These are phyloP conservation scores for Amauroascus niger DNA, from an alignment of 2,329 filamentous ascomycete genomes.

Conservation along the genomic window DNA sequence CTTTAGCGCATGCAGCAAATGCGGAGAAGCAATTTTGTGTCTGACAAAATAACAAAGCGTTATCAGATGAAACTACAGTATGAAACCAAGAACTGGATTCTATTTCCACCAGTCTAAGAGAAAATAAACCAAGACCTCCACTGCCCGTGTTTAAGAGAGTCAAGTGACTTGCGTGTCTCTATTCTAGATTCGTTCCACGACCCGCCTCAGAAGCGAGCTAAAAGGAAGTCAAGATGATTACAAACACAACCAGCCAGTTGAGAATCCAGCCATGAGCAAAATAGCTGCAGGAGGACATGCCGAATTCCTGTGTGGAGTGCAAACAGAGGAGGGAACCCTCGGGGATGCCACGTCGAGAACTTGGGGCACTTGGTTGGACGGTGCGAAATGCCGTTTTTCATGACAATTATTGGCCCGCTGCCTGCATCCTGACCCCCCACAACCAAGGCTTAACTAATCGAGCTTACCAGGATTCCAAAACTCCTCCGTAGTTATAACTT, in stretches of 20 bases:
- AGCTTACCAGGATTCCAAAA: not conserved
- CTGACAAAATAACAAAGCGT: not conserved
- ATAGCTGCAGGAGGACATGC: not conserved
- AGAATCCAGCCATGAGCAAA: not conserved
- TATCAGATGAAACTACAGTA: conserved; percentile 5
- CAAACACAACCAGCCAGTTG: not conserved
- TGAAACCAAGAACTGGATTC: not conserved
- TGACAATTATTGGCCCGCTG: not conserved
- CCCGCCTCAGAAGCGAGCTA: too few species aligned
- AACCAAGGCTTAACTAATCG: not conserved
- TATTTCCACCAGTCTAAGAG: too few species aligned
- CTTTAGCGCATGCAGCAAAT: not conserved
- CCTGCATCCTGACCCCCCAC: not conserved
- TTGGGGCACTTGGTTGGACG: not conserved
- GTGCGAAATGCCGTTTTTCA: not conserved
- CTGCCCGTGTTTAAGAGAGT: too few species aligned
- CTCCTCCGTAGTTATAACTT: too few species aligned
- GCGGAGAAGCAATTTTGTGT: conserved; percentile 4
- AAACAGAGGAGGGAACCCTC: not conserved
- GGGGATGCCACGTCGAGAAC: conserved; percentile 3
- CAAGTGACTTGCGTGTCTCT: too few species aligned
- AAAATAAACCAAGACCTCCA: too few species aligned
- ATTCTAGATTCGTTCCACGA: not conserved
- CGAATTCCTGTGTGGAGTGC: conserved; percentile 1
- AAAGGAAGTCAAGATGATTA: not conserved